These are phyloP conservation scores for Scutellaria minor DNA, from an alignment of 257 asterid species.

Conservation along the genomic window DNA sequence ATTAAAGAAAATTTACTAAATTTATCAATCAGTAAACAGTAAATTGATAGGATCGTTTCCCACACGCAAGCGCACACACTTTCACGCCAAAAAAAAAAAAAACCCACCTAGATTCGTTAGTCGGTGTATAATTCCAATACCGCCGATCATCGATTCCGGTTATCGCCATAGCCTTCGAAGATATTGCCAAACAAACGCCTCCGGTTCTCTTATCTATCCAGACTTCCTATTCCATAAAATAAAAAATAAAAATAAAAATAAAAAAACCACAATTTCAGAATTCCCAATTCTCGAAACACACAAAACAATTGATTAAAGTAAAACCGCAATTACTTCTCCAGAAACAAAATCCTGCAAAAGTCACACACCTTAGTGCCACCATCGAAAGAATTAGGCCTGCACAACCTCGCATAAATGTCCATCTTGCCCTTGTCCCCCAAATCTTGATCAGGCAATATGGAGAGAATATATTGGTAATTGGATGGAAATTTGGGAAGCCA, in stretches of 20 bases:
- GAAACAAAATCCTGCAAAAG: not conserved
- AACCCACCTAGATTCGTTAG: slow-evolving; percentile 80
- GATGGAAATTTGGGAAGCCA: slow-evolving; percentile 80
- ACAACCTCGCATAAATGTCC: slow-evolving; percentile 65
- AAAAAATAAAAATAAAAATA: no score
- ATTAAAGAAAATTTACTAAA: no score
- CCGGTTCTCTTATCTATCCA: slow-evolving; percentile 87
- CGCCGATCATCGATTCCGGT: slow-evolving; percentile 92
- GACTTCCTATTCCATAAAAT: slow-evolving; percentile 54
- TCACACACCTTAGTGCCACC: slow-evolving; percentile 71
- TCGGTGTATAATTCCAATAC: slow-evolving; percentile 78
- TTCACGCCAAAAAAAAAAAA: not conserved
- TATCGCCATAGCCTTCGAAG: slow-evolving; percentile 74
- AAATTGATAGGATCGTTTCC: no score
- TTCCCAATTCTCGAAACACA: not conserved
- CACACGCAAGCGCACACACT: not conserved
- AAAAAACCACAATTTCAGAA: slow-evolving; percentile 9
- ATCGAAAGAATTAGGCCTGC: slow-evolving; percentile 60
- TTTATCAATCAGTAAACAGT: no score
- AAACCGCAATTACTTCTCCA: not conserved
- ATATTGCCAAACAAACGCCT: slow-evolving; percentile 74
- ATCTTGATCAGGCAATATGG: slow-evolving; percentile 44
- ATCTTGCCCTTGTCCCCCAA: slow-evolving; percentile 42
- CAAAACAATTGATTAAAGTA: not conserved
- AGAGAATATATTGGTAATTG: slow-evolving; percentile 53